A percentile compares a stretch with the other conserved stretches of the same genome.
Conservation (phyloP, 805 yeast species). For the Zygotorulaspora florentina region DNA sequence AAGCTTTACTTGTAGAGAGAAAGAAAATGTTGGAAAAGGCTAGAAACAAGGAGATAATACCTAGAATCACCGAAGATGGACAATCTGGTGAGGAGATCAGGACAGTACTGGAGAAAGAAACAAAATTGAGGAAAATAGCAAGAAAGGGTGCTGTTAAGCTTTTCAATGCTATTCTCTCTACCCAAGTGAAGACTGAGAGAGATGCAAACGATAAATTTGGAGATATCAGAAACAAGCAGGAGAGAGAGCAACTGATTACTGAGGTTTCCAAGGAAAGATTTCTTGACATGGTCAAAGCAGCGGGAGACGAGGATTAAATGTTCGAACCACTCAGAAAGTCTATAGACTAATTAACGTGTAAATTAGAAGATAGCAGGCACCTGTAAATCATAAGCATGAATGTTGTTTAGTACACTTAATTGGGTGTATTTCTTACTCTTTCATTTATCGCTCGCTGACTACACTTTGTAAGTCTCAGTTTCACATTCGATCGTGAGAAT, state of each 20-base stretch:
- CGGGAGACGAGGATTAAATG: slow-evolving; percentile 44
- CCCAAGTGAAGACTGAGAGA: slow-evolving; percentile 60
- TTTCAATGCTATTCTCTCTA: slow-evolving; percentile 76
- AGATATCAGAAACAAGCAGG: slow-evolving; percentile 42
- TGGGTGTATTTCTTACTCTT: too few species aligned
- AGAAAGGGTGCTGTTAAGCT: slow-evolving; percentile 83
- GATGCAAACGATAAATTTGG: slow-evolving; percentile 48
- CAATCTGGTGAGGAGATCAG: slow-evolving; percentile 40
- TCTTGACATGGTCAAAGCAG: slow-evolving; percentile 79
- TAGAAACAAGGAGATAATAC: slow-evolving; percentile 64
- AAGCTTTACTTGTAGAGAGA: slow-evolving; percentile 66
- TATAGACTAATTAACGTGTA: background rate
- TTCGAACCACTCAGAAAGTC: too few species aligned
- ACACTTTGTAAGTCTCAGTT: too few species aligned
- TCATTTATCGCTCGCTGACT: too few species aligned
- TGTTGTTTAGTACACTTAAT: too few species aligned
- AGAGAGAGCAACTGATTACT: slow-evolving; percentile 50
- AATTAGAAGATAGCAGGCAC: background rate
- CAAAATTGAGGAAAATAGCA: slow-evolving; percentile 69
- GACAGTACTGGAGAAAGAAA: slow-evolving; percentile 60
- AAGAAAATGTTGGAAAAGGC: slow-evolving; percentile 60
- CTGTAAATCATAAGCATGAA: too few species aligned
- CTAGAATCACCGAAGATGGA: slow-evolving; percentile 52
- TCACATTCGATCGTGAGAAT: too few species aligned
- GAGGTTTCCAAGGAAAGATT: slow-evolving; percentile 88